Evolutionary conservation across 148 eudicot genomes (phyloP).

Genomic region (Arctostaphylos glauca): DNA sequence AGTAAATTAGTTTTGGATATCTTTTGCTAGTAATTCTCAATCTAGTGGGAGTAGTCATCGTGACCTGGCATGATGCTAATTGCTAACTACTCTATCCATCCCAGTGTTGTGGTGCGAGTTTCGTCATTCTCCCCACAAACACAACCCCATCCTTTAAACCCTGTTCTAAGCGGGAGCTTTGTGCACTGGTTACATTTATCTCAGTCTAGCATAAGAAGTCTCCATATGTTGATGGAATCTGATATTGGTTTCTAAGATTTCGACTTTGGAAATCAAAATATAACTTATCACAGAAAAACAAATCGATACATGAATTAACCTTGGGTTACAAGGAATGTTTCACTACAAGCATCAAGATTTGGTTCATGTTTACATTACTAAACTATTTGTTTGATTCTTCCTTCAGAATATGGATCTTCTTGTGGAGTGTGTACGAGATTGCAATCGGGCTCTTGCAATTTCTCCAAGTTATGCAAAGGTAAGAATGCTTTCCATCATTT

Average conservation of each 20-base stretch:
- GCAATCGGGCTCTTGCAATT: constrained; percentile 61
- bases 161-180: not conserved
- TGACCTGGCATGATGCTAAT: not conserved
- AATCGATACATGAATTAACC: not conserved
- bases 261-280: not conserved
- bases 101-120: too few relatives aligned
- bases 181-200: not conserved
- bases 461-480: constrained; percentile 79
- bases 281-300: not conserved
- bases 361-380: not conserved
- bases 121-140: too few relatives aligned
- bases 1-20: not conserved
- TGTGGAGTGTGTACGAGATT: constrained; percentile 76
- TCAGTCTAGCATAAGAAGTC: not conserved
- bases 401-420: constrained; percentile 66
- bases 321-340: not conserved
- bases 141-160: not conserved
- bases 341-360: not conserved
- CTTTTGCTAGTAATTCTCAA: not conserved
- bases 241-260: not conserved
- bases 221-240: not conserved
- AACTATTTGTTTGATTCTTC: constrained; percentile 18
- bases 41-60: not conserved
- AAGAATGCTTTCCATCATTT: constrained; percentile 17
- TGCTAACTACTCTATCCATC: not conserved